Base-by-base conservation (phyloP, 306 rosid species). In the Dryas drummondii region DNA sequence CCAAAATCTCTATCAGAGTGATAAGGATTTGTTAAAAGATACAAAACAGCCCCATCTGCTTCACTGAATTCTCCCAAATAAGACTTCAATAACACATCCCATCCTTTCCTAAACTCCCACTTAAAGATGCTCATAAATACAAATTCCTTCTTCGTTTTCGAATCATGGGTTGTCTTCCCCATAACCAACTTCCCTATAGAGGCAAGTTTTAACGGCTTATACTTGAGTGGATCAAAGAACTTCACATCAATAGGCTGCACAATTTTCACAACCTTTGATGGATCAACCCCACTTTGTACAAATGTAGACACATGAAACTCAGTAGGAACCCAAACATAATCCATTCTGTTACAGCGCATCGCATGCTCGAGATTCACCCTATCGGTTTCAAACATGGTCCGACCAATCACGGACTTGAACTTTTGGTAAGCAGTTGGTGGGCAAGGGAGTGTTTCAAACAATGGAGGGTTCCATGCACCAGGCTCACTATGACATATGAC, bases 81-180 rank as follows among this genome's bases (percentile, higher is more conserved):
- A 17, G 96, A 77, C 76, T 45, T 88, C 60, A 90, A 52, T 84
- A 93, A 76, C 70, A 90, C 83, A 84, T 93, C 98, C 96, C 96
- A 93, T 37, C 98, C 98, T 86, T 93, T 93, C 84, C 98, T 90
- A 70, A 81, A 84, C 76, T 93, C 98, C 98, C 96, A 93, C 80
- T 90, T 90, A 67, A 93, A 93, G 54, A 93, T 76, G 70, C 98
- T 93, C 56, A 93, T 54, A 67, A 93, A 88, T 59, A 87, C 87
- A 76, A 88, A 92, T 47, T 55, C 19, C 68, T 74, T 72, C 14
- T 58, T 73, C 66, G 45, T 66, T 15, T 37, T 72, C 32, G 54
- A 66, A 52, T 74, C 61, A 53, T 0, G 27, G 71, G 53, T 60
- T 22, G 59, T 42, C 53, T 45, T 45, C 7, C 98, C 94, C 32